Conservation (phyloP, 805 yeast genomes). For the Myxozyma neotropica region DNA sequence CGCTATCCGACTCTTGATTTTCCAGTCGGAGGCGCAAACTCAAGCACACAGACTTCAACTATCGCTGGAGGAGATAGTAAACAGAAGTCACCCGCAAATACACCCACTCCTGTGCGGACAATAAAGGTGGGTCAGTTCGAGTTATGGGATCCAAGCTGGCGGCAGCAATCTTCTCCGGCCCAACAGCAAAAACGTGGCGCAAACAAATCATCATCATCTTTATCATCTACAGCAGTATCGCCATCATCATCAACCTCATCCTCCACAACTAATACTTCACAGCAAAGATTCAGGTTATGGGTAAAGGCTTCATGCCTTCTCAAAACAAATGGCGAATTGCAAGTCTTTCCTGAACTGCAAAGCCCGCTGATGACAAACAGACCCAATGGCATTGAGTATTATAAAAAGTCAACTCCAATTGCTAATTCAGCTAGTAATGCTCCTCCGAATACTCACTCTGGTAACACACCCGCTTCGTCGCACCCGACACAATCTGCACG, state of each 20-base stretch:
- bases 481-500: background rate
- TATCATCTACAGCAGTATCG: background rate
- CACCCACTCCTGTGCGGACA: conserved; percentile 12
- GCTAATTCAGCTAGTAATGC: background rate
- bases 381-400: background rate
- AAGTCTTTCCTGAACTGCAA: conserved; percentile 24
- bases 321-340: conserved; percentile 29
- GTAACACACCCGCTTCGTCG: background rate
- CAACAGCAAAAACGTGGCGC: background rate
- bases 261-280: no score
- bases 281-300: no score
- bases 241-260: background rate
- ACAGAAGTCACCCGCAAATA: background rate
- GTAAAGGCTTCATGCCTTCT: conserved; percentile 25
- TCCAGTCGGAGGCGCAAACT: conserved; percentile 2
- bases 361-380: background rate
- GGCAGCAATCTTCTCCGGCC: background rate
- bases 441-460: background rate
- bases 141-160: conserved; percentile 26
- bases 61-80: no score
- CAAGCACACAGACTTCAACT: background rate
- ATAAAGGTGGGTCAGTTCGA: conserved; percentile 30
- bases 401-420: background rate
- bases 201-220: conserved; percentile 1
- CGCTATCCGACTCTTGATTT: conserved; percentile 24